A percentile compares a stretch with the other conserved stretches of the same genome.
These are phyloP conservation scores for Penstemon barbatus DNA, from an alignment of 257 asterid species.

Conservation along the genomic window DNA sequence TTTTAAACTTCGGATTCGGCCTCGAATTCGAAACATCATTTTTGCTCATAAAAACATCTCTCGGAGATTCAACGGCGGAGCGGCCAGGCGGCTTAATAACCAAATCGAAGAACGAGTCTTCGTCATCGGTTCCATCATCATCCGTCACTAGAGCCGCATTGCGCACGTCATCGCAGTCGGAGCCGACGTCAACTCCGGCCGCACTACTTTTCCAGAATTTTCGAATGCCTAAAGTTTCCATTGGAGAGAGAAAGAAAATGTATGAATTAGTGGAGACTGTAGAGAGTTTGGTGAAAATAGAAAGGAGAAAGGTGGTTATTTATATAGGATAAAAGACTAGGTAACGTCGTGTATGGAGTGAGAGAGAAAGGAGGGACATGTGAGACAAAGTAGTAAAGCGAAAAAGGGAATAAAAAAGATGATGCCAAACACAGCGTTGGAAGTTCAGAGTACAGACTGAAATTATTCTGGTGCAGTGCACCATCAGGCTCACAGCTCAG, in stretches of 20 bases:
- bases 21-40: constrained; percentile 39
- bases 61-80: constrained; percentile 43
- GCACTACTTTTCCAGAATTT: constrained; percentile 56
- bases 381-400: constrained; percentile 29
- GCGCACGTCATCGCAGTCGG: constrained; percentile 36
- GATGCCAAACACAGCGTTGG: constrained; percentile 42
- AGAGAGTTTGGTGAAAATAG: background rate
- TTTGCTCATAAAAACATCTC: constrained; percentile 40
- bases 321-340: constrained; percentile 14
- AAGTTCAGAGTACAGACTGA: constrained; percentile 24
- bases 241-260: constrained; percentile 14
- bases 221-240: constrained; percentile 66
- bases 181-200: constrained; percentile 34
- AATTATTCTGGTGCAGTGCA: constrained; percentile 25
- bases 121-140: constrained; percentile 48
- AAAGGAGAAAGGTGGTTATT: constrained; percentile 26
- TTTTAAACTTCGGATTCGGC: constrained; percentile 54
- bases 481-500: constrained; percentile 27
- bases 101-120: constrained; percentile 76
- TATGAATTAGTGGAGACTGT: background rate
- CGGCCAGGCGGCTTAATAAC: constrained; percentile 45
- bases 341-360: constrained; percentile 37
- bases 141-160: constrained; percentile 28
- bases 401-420: constrained; percentile 28
- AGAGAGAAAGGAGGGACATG: constrained; percentile 24